A percentile compares a stretch with the other conserved stretches of the same genome.
phyloP scores from a whole-genome alignment of 495 filamentous ascomycete species.

The Talaromyces proteolyticus region DNA sequence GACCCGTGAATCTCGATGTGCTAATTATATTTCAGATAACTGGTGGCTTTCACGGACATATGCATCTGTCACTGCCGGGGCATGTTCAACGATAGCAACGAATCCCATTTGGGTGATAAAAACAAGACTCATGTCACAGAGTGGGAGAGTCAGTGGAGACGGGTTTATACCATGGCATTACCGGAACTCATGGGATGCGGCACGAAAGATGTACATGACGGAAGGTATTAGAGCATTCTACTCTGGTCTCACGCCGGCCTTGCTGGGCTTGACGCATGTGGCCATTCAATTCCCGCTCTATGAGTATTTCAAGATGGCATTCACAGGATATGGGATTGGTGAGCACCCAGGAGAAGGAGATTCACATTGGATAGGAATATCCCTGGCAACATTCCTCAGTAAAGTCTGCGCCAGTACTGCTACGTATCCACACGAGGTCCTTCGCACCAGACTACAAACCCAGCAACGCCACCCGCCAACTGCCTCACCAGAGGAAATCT shows the following conservation, averaged over 20 bases:
- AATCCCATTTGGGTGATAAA: conserved; percentile 99
- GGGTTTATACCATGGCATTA: conserved; percentile 82
- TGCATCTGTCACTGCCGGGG: conserved; percentile 85
- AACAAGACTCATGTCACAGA: conserved; percentile 93
- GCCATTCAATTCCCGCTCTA: conserved; percentile 97
- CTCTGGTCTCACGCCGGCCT: conserved; percentile 85
- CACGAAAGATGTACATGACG: conserved; percentile 85
- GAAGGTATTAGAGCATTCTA: conserved; percentile 92
- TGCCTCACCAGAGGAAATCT: conserved; percentile 43
- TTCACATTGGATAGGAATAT: conserved; percentile 66
- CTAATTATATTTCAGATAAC: conserved; percentile 31
- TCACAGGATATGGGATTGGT: conserved; percentile 84
- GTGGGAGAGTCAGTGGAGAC: conserved; percentile 43
- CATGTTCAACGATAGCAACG: conserved; percentile 89
- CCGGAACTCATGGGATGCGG: conserved; percentile 76
- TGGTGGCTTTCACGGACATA: conserved; percentile 57
- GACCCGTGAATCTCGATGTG: not conserved
- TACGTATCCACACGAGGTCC: conserved; percentile 96
- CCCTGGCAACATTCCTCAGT: conserved; percentile 85
- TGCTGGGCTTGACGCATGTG: conserved; percentile 90
- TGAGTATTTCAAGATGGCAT: conserved; percentile 84
- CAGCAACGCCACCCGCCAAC: conserved; percentile 56
- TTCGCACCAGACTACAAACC: conserved; percentile 83
- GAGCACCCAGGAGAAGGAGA: conserved; percentile 51
- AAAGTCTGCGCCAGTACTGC: conserved; percentile 92